A percentile compares a stretch with the other conserved stretches of the same genome.
Conservation (phyloP, 306 rosid genomes). For the Hippophae gyantsensis region DNA sequence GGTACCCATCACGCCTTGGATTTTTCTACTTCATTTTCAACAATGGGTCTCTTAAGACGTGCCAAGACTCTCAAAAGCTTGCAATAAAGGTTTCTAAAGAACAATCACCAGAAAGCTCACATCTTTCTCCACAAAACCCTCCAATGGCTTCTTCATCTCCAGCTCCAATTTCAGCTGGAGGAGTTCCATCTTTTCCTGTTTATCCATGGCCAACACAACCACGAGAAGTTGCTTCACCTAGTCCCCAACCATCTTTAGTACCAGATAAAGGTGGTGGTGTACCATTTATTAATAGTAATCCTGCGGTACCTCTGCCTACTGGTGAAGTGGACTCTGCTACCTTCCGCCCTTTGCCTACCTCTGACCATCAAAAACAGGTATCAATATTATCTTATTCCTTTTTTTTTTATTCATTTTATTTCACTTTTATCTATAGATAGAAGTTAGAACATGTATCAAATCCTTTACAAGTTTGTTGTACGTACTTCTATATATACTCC, state of each 20-base stretch:
- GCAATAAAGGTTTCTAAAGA: constrained; percentile 46
- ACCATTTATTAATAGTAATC: constrained; percentile 90
- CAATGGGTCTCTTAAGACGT: constrained; percentile 45
- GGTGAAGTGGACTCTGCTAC: constrained; percentile 97
- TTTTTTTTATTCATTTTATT: no score
- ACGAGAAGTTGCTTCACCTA: constrained; percentile 32
- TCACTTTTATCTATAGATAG: no score
- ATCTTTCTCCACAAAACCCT: constrained; percentile 33
- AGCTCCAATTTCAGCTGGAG: constrained; percentile 36
- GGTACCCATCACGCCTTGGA: constrained; percentile 92
- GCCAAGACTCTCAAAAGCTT: constrained; percentile 59
- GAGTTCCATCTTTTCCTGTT: constrained; percentile 41
- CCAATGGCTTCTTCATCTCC: constrained; percentile 48
- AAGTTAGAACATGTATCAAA: no score
- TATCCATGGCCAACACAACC: constrained; percentile 87
- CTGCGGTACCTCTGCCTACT: constrained; percentile 95
- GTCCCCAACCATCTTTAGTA: constrained; percentile 42
- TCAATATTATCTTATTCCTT: constrained; percentile 1
- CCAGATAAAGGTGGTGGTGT: constrained; percentile 49
- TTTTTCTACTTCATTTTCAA: constrained; percentile 77
- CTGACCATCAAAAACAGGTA: constrained; percentile 51
- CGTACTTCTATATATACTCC: no score
- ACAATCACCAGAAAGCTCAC: constrained; percentile 19
- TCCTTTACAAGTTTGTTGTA: no score
- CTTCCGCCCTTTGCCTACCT: constrained; percentile 61